A percentile compares a stretch with the other conserved stretches of the same genome.
Evolutionary conservation across 1,284 basidiomycete genomes (phyloP).

Genomic region (Cryptococcus wingfieldii): DNA sequence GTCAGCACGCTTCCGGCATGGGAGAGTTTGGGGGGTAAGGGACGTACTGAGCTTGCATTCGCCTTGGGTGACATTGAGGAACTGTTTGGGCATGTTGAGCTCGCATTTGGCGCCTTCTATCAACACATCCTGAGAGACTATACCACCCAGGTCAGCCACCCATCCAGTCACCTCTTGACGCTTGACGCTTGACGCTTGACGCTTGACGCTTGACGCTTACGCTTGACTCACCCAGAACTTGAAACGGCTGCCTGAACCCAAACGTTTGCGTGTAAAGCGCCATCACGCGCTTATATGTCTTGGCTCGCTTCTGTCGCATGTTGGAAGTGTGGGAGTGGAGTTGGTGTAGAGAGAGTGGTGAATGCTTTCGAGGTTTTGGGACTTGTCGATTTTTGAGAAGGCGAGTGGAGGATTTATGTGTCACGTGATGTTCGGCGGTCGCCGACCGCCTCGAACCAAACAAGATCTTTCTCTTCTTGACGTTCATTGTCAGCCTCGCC

Average conservation of each 20-base stretch:
- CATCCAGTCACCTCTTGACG: background rate
- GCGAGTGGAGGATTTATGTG: too few species aligned
- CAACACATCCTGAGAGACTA: conserved; percentile 84
- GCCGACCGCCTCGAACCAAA: too few species aligned
- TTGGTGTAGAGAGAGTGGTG: too few species aligned
- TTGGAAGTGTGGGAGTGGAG: background rate
- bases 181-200: conserved; percentile 22
- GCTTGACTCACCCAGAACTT: conserved; percentile 66
- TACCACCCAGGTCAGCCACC: background rate
- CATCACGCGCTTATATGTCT: conserved; percentile 89
- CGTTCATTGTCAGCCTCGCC: too few species aligned
- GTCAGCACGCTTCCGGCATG: background rate
- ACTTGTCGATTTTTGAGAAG: too few species aligned
- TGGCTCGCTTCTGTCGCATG: conserved; percentile 91
- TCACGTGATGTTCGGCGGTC: too few species aligned
- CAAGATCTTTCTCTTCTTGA: too few species aligned
- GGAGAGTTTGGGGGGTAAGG: background rate
- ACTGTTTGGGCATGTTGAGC: conserved; percentile 68
- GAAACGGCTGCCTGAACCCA: conserved; percentile 85
- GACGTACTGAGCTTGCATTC: conserved; percentile 79
- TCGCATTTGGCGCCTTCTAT: conserved; percentile 64
- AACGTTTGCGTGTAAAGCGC: conserved; percentile 75
- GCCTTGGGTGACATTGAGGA: conserved; percentile 71
- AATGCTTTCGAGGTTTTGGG: too few species aligned
- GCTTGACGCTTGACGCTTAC: background rate